phyloP scores from a whole-genome alignment of 2,329 filamentous ascomycete species.

The Chaetomium globosum region DNA sequence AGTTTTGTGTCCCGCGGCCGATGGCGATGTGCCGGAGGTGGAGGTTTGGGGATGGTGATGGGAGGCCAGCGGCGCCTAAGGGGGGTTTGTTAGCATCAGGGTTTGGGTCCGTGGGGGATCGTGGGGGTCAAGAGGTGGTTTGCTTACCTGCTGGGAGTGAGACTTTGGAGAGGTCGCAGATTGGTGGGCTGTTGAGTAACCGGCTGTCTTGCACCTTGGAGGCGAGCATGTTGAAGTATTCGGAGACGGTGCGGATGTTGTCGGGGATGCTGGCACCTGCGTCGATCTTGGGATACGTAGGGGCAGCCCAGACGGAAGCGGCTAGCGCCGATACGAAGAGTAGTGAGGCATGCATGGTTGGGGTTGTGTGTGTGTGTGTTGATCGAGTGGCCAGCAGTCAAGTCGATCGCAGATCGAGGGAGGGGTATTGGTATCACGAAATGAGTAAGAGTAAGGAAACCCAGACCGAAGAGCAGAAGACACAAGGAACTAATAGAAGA shows the following conservation, averaged over 20 bases:
- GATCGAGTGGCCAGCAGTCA: slow-evolving; percentile 6
- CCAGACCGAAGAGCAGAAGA: slow-evolving; percentile 26
- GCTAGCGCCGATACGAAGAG: slow-evolving; percentile 52
- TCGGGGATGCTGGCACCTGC: slow-evolving; percentile 44
- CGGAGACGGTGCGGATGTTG: slow-evolving; percentile 53
- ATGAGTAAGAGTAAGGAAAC: slow-evolving; percentile 25
- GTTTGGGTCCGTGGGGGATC: slow-evolving; percentile 23
- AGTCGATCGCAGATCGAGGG: slow-evolving; percentile 10
- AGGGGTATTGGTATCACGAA: slow-evolving; percentile 23
- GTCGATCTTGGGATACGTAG: slow-evolving; percentile 51
- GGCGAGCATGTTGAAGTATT: slow-evolving; percentile 64
- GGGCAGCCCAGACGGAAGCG: slow-evolving; percentile 51
- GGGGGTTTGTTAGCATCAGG: slow-evolving; percentile 21
- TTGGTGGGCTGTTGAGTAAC: slow-evolving; percentile 46
- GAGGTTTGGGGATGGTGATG: slow-evolving; percentile 61
- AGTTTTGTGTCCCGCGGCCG: slow-evolving; percentile 90
- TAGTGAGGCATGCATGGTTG: slow-evolving; percentile 54
- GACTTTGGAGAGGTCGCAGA: slow-evolving; percentile 59
- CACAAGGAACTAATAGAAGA: slow-evolving; percentile 17
- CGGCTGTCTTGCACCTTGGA: slow-evolving; percentile 56
- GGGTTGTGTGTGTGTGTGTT: slow-evolving; percentile 1
- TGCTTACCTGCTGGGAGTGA: slow-evolving; percentile 54
- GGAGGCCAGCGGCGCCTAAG: slow-evolving; percentile 48
- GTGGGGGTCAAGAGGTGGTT: slow-evolving; percentile 15
- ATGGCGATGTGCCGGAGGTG: slow-evolving; percentile 76